phyloP scores from a whole-genome alignment of 129 eudicot species.

The Chrysanthemum seticuspe region DNA sequence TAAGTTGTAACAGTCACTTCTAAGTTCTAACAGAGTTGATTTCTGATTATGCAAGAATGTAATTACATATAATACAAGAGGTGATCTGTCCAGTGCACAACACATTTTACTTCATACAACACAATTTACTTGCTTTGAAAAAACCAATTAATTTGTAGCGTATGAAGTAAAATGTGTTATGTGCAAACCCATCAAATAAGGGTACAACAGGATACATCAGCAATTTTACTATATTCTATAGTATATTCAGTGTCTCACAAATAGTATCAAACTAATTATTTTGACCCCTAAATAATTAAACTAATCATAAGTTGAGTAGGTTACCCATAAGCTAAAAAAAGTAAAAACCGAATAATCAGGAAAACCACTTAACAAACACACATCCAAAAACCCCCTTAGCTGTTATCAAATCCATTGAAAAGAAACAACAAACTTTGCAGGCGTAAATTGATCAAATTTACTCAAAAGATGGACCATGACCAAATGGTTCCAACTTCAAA shows the following conservation, averaged over 20 bases:
- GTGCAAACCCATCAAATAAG: not conserved
- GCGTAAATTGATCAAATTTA: not conserved
- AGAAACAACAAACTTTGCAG: not conserved
- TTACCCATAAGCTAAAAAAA: too few species aligned
- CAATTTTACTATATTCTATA: not conserved
- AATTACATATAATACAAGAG: too few species aligned
- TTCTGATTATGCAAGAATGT: not conserved
- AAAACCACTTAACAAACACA: not conserved
- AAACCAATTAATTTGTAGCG: too few species aligned
- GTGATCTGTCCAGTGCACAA: too few species aligned
- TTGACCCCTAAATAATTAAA: too few species aligned
- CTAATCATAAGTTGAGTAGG: too few species aligned
- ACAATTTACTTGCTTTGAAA: too few species aligned
- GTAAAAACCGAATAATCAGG: not conserved
- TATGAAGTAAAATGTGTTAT: too few species aligned
- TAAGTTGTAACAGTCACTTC: not conserved
- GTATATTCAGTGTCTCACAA: not conserved
- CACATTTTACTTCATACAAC: too few species aligned
- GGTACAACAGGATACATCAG: not conserved
- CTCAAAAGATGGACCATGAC: not conserved
- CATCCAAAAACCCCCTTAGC: conserved; percentile 11
- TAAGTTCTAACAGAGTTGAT: not conserved
- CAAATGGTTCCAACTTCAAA: not conserved
- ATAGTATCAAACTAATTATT: not conserved
- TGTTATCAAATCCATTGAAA: conserved; percentile 1